A percentile compares a stretch with the other conserved stretches of the same genome.
These are phyloP conservation scores for Lophium mytilinum DNA, from an alignment of 495 filamentous ascomycete species.

Conservation along the genomic window DNA sequence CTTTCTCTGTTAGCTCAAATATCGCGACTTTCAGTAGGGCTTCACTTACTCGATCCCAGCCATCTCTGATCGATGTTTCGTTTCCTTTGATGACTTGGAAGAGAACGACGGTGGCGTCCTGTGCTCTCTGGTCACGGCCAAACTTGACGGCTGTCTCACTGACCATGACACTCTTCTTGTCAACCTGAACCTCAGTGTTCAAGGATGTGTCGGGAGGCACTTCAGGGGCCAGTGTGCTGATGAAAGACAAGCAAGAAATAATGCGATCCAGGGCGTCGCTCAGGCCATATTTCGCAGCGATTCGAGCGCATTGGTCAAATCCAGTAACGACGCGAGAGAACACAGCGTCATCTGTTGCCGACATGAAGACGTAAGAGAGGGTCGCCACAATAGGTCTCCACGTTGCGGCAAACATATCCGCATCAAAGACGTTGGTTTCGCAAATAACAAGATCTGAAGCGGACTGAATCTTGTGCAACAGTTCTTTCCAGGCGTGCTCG, in stretches of 20 bases:
- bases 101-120: conserved; percentile 85
- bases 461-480: conserved; percentile 75
- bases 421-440: conserved; percentile 90
- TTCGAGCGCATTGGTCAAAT: conserved; percentile 92
- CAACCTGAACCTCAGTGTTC: conserved; percentile 93
- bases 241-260: conserved; percentile 76
- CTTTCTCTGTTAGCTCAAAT: conserved; percentile 38
- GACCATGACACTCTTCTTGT: conserved; percentile 93
- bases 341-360: conserved; percentile 93
- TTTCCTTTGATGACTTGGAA: conserved; percentile 84
- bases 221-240: conserved; percentile 75
- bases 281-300: conserved; percentile 77
- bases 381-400: conserved; percentile 95
- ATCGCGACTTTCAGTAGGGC: not conserved
- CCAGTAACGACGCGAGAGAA: conserved; percentile 88
- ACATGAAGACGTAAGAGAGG: conserved; percentile 97
- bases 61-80: conserved; percentile 62
- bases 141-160: conserved; percentile 97
- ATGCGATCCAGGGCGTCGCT: conserved; percentile 88
- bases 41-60: conserved; percentile 73
- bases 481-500: conserved; percentile 93
- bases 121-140: conserved; percentile 85
- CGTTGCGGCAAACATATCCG: conserved; percentile 93
- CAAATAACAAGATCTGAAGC: conserved; percentile 67
- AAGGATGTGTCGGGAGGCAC: conserved; percentile 70